Evolutionary conservation across 2,329 filamentous ascomycete species (phyloP).

Genomic region (Eurotiales sp.): DNA sequence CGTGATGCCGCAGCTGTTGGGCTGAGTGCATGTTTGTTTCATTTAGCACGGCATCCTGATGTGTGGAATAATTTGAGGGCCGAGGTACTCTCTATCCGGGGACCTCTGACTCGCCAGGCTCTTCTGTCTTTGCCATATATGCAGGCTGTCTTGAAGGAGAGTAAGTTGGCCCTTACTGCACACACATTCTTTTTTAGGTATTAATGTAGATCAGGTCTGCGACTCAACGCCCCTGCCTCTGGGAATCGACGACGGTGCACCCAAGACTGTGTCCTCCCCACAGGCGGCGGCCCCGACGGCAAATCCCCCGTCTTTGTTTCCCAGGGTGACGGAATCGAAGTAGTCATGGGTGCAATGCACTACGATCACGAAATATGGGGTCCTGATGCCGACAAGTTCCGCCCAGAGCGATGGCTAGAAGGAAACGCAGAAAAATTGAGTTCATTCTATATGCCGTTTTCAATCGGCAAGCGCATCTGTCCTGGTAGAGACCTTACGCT

Average conservation of each 20-base stretch:
- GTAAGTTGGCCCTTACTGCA: no score
- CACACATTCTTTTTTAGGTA: no score
- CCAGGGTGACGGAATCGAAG: slow-evolving; percentile 20
- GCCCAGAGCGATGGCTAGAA: slow-evolving; percentile 2
- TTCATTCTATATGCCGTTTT: slow-evolving; percentile 6
- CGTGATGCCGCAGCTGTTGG: slow-evolving; percentile 49
- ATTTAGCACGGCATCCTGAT: slow-evolving; percentile 31
- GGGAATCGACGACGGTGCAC: slow-evolving; percentile 3
- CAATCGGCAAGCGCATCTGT: background rate
- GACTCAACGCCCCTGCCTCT: slow-evolving; percentile 1
- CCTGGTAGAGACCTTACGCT: slow-evolving; percentile 1
- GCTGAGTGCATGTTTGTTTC: slow-evolving; percentile 36
- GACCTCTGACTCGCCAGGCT: background rate
- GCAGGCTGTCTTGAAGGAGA: slow-evolving; percentile 7
- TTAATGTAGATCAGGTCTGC: no score
- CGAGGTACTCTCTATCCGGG: slow-evolving; percentile 3
- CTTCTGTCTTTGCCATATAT: slow-evolving; percentile 7
- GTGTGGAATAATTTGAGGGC: slow-evolving; percentile 6
- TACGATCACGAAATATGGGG: slow-evolving; percentile 26
- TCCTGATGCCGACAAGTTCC: slow-evolving; percentile 16
- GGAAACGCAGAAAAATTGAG: background rate
- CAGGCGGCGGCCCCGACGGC: slow-evolving; percentile 54
- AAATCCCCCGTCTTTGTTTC: slow-evolving; percentile 29
- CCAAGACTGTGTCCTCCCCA: slow-evolving; percentile 20
- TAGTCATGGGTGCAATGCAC: slow-evolving; percentile 43